Percentiles rank a stretch among this genome's conserved stretches.
Evolutionary conservation across 768 basidiomycete genomes (phyloP).

Genomic region (Austroboletus festivus): DNA sequence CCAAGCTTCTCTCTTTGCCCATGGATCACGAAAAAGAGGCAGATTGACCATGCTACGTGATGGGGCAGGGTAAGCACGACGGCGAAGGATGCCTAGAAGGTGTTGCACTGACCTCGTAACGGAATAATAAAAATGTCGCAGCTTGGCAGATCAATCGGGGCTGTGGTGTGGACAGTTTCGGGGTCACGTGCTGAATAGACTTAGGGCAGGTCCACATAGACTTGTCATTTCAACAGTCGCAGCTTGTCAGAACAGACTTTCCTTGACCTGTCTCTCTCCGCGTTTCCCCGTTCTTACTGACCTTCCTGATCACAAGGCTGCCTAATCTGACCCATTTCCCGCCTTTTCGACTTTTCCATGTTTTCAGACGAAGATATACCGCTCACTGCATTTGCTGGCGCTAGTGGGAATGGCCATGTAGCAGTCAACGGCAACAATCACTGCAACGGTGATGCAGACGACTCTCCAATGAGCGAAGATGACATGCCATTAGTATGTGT

Average conservation of each 20-base stretch:
- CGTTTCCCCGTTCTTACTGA: conserved; percentile 22
- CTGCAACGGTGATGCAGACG: conserved; percentile 36
- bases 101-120: conserved; percentile 17
- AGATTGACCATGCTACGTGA: conserved; percentile 52
- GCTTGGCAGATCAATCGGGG: background rate
- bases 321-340: conserved; percentile 9
- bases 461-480: conserved; percentile 62
- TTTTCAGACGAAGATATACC: conserved; percentile 60
- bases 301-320: background rate
- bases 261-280: conserved; percentile 30
- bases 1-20: conserved; percentile 94
- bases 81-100: background rate
- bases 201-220: conserved; percentile 59
- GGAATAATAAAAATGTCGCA: background rate
- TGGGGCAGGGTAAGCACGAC: conserved; percentile 11
- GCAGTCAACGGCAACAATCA: conserved; percentile 44
- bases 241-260: conserved; percentile 23
- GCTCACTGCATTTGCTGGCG: conserved; percentile 38
- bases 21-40: conserved; percentile 87
- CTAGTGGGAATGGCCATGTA: conserved; percentile 42
- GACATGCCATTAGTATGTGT: conserved; percentile 67
- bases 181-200: conserved; percentile 25
- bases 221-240: conserved; percentile 35
- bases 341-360: conserved; percentile 38
- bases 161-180: background rate